Base-by-base conservation (phyloP, 345 rosid species). In the Eucalyptus leucophloia region DNA sequence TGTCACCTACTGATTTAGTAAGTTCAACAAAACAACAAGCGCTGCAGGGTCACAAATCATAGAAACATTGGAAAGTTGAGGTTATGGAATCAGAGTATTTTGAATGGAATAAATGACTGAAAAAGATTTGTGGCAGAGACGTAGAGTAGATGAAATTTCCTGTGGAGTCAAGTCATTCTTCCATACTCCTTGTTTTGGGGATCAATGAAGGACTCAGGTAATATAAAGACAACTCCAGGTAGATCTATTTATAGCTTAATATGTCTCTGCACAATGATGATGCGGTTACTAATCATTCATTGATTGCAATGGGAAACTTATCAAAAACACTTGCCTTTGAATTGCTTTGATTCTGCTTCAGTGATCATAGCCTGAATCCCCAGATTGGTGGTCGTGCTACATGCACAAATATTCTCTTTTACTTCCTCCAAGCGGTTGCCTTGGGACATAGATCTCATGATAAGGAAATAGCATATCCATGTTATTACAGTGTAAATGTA, bases 131-230 rank as follows among this genome's bases (percentile, higher is more conserved):
- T 6, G 32, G 8, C n/a, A 60, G 8, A 28, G 16, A 60, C 1
- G 32, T 6, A 60, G 1, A 60, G n/a, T 12, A 60, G 67, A 60
- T 60, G n/a, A 2, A 13, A 11, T 23, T 3, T 6, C 0, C 0
- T 28, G 4, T 60, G 32, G 32, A 5, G 67, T 6, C 67, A 1
- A 26, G 15, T 60, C 92, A 90, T 47, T 93, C 99, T 97, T 95
- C 98, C 99, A 88, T 96, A 96, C 85, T 96, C 96, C 93, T 96
- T 96, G 90, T 95, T 97, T 60, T 49, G 92, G 7, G 97, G 97
- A 94, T 97, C 98, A 80, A 97, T 95, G 91, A 94, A 96, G 21
- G 97, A 96, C 91, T 98, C 99, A 3, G 98, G 99, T 89, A 96
- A 91, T 49, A 98, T 92, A 58, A 94, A 98, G 23, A 95, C 94